Conservation (phyloP, 805 yeast species). For the Dipodascus albidus region DNA sequence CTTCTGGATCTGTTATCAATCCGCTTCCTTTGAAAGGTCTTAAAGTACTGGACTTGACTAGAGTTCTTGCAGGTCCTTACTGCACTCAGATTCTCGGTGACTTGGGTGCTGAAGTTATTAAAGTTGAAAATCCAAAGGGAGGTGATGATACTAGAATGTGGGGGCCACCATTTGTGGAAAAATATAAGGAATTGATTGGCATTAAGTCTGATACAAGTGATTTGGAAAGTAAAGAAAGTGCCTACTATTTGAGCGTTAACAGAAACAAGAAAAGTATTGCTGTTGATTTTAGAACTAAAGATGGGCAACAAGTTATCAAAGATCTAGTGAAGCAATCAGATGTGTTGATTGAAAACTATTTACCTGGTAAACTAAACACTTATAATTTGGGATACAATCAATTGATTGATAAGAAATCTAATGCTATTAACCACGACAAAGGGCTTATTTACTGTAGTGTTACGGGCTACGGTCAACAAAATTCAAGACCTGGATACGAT, state of each 20-base stretch:
- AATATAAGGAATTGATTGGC: slow-evolving; percentile 3
- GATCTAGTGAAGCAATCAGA: slow-evolving; percentile 24
- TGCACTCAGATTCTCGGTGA: slow-evolving; percentile 31
- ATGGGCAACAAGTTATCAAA: slow-evolving; percentile 26
- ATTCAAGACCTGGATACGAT: slow-evolving; percentile 32
- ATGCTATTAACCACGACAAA: slow-evolving; percentile 12
- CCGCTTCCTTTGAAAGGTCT: slow-evolving; percentile 26
- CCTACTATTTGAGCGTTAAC: slow-evolving; percentile 28
- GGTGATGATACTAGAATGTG: slow-evolving; percentile 34
- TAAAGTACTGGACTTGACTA: slow-evolving; percentile 27
- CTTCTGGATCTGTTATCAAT: not conserved
- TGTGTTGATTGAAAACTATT: slow-evolving; percentile 29
- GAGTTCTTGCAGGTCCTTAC: slow-evolving; percentile 34
- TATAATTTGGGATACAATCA: slow-evolving; percentile 27
- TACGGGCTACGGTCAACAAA: slow-evolving; percentile 34
- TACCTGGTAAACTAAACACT: slow-evolving; percentile 28
- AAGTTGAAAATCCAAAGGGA: slow-evolving; percentile 30
- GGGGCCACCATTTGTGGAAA: slow-evolving; percentile 33
- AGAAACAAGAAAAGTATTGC: slow-evolving; percentile 30
- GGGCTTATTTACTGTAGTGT: slow-evolving; percentile 28
- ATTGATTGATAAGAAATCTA: slow-evolving; percentile 11
- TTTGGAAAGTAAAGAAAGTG: slow-evolving; percentile 25
- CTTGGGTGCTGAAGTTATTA: slow-evolving; percentile 32
- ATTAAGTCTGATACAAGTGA: not conserved
- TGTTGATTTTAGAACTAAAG: slow-evolving; percentile 24